These are phyloP conservation scores for Tetraselmis striata DNA, from an alignment of 139 green algal species.

Conservation along the genomic window DNA sequence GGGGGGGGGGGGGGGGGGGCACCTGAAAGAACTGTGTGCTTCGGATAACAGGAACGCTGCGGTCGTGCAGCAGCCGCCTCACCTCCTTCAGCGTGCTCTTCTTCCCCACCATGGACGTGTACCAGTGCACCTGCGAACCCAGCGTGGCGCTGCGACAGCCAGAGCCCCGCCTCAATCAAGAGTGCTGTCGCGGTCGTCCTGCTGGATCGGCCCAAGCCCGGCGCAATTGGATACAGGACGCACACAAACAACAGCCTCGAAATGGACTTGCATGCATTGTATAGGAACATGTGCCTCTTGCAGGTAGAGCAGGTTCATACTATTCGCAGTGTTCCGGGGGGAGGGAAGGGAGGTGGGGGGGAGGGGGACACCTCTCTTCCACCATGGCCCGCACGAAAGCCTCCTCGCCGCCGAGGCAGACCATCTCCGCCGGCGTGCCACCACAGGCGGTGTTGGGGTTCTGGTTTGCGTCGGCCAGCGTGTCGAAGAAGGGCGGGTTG, in stretches of 20 bases:
- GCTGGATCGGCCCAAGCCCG: no score
- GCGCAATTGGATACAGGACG: background rate
- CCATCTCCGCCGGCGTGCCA: slow-evolving; percentile 76
- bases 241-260: background rate
- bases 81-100: slow-evolving; percentile 61
- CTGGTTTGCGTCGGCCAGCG: slow-evolving; percentile 55
- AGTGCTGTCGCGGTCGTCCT: no score
- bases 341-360: background rate
- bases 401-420: slow-evolving; percentile 80
- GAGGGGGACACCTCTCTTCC: slow-evolving; percentile 48
- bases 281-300: background rate
- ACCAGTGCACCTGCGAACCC: slow-evolving; percentile 45
- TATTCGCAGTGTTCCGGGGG: no score
- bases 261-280: background rate
- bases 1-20: no score
- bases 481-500: slow-evolving; percentile 95
- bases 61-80: slow-evolving; percentile 42
- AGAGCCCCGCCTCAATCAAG: no score
- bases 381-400: slow-evolving; percentile 83
- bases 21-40: slow-evolving; percentile 80
- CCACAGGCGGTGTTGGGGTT: slow-evolving; percentile 79
- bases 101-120: slow-evolving; percentile 83
- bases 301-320: no score
- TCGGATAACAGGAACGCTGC: slow-evolving; percentile 44
- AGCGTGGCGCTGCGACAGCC: no score